phyloP scores from a whole-genome alignment of 2,329 filamentous ascomycete genomes.

The Diplodia sapinea region DNA sequence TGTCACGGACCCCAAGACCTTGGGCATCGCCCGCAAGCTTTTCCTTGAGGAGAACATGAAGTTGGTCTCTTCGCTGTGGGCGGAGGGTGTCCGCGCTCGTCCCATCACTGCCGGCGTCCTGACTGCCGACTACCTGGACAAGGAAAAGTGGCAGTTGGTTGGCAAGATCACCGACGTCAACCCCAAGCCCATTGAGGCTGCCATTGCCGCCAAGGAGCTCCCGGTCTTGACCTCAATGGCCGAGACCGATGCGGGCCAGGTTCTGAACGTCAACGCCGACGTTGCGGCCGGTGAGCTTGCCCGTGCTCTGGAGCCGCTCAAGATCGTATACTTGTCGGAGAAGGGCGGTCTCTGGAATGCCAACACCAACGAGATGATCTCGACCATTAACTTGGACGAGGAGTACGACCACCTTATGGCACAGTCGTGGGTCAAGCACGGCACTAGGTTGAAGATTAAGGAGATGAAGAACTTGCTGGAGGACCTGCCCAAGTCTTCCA shows the following conservation, averaged over 20 bases:
- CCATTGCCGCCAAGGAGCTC: conserved; percentile 84
- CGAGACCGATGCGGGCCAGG: conserved; percentile 86
- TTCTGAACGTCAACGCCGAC: conserved; percentile 97
- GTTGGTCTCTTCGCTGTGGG: conserved; percentile 84
- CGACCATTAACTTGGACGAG: conserved; percentile 94
- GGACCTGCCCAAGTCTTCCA: conserved; percentile 86
- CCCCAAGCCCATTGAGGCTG: conserved; percentile 85
- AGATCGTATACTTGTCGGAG: conserved; percentile 98
- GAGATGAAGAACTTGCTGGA: conserved; percentile 95
- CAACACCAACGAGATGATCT: conserved; percentile 92
- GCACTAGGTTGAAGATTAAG: conserved; percentile 94
- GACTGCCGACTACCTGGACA: conserved; percentile 91
- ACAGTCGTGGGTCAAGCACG: conserved; percentile 93
- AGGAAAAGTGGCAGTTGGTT: conserved; percentile 93
- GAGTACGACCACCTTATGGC: conserved; percentile 93
- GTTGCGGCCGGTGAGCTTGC: conserved; percentile 94
- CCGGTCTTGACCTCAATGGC: conserved; percentile 97
- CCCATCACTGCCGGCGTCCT: conserved; percentile 91
- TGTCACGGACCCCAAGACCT: conserved; percentile 92
- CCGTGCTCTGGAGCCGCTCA: conserved; percentile 84
- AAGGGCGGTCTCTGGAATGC: conserved; percentile 96
- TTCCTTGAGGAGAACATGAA: conserved; percentile 96
- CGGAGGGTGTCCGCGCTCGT: conserved; percentile 80
- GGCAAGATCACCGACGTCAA: conserved; percentile 95
- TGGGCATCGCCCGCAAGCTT: conserved; percentile 86